phyloP scores from a whole-genome alignment of 371 early-diverging fungal genomes.

The Fennellomyces sp. region DNA sequence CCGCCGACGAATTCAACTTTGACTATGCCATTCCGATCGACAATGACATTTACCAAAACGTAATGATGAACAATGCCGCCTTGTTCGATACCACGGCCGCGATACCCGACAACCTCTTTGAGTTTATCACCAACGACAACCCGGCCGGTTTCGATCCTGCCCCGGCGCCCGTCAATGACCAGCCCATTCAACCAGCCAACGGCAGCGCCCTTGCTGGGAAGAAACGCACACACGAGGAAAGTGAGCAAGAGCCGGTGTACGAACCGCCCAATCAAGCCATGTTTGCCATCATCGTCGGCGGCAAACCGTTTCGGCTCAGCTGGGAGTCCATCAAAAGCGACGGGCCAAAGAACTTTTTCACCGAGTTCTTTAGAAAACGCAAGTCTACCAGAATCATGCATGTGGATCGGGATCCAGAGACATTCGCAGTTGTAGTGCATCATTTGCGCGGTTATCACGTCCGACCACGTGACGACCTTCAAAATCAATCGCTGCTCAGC shows the following conservation, averaged over 20 bases:
- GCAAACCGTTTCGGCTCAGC: slow-evolving; percentile 40
- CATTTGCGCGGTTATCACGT: slow-evolving; percentile 67
- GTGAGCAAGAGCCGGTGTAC: not conserved
- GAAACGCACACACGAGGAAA: slow-evolving; percentile 5
- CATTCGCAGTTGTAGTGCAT: slow-evolving; percentile 58
- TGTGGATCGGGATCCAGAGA: slow-evolving; percentile 61
- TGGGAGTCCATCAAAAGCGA: slow-evolving; percentile 55
- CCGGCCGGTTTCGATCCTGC: slow-evolving; percentile 1
- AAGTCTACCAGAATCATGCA: slow-evolving; percentile 43
- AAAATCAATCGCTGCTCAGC: slow-evolving; percentile 47
- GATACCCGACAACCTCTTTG: slow-evolving; percentile 15
- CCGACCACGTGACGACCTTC: slow-evolving; percentile 50
- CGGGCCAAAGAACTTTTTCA: slow-evolving; percentile 51
- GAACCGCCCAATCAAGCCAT: slow-evolving; percentile 38
- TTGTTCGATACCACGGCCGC: not conserved
- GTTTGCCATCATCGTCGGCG: slow-evolving; percentile 48
- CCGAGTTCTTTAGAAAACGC: slow-evolving; percentile 35
- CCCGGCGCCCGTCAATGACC: not conserved
- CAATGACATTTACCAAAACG: not conserved
- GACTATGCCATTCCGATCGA: not conserved
- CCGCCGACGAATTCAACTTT: not conserved
- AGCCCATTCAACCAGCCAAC: not conserved
- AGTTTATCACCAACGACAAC: slow-evolving; percentile 12
- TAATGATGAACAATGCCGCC: not conserved
- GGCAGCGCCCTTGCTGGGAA: slow-evolving; percentile 3